Conservation (phyloP, 805 yeast species). For the Lipomyces sp. region DNA sequence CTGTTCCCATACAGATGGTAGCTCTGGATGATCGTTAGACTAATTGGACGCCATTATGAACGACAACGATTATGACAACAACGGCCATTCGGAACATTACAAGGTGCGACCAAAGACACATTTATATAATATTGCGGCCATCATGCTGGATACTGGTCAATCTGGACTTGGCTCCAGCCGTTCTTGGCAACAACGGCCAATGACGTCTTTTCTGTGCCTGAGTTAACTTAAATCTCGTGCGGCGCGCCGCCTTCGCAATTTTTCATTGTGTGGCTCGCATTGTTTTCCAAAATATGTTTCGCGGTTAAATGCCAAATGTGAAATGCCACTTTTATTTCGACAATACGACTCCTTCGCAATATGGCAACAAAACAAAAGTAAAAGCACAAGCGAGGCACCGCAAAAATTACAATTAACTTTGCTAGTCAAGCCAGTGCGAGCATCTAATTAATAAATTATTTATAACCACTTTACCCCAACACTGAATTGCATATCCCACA, state of each 20-base stretch:
- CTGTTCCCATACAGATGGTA: constrained; percentile 14
- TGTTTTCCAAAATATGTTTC: not conserved
- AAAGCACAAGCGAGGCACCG: no score
- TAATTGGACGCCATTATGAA: not conserved
- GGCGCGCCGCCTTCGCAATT: no score
- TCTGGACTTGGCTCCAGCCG: not conserved
- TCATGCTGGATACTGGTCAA: not conserved
- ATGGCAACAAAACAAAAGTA: no score
- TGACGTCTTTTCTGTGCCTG: not conserved
- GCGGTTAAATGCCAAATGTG: no score
- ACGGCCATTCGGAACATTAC: not conserved
- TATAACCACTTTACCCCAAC: not conserved
- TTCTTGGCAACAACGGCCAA: not conserved
- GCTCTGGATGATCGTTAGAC: not conserved
- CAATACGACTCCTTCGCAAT: no score
- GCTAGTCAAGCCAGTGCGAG: no score
- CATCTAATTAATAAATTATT: not conserved
- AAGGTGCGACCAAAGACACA: not conserved
- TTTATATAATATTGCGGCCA: not conserved
- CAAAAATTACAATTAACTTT: no score
- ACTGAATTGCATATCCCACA: no score
- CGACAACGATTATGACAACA: not conserved
- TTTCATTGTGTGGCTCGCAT: not conserved
- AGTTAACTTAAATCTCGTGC: no score
- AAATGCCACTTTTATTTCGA: no score